phyloP scores from a whole-genome alignment of 179 eudicot genomes.

The Corrigiola litoralis region DNA sequence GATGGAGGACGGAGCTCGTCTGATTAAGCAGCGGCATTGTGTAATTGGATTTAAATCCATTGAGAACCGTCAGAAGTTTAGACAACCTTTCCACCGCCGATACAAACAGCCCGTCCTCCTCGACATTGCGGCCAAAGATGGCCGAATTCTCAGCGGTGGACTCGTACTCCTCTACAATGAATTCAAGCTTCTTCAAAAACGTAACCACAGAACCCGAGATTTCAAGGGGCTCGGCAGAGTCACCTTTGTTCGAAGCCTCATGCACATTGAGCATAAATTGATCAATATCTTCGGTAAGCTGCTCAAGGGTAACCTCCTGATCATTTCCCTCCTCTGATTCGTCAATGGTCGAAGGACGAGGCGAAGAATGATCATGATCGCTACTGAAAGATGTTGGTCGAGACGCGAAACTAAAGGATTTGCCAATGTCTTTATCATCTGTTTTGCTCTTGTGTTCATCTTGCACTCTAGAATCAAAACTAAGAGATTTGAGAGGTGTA shows the following conservation, averaged over 20 bases:
- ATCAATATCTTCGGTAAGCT: constrained; percentile 48
- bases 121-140: constrained; percentile 18
- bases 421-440: background rate
- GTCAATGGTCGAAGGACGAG: background rate
- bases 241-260: background rate
- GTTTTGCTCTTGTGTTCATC: constrained; percentile 17
- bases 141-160: constrained; percentile 21
- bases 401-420: constrained; percentile 30
- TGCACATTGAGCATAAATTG: constrained; percentile 32
- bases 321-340: constrained; percentile 10
- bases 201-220: constrained; percentile 37
- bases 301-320: constrained; percentile 24
- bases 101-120: constrained; percentile 30
- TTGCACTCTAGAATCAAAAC: constrained; percentile 22
- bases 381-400: constrained; percentile 1
- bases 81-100: constrained; percentile 34
- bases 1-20: constrained; percentile 47
- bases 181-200: constrained; percentile 47
- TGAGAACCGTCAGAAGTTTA: constrained; percentile 24
- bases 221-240: constrained; percentile 26
- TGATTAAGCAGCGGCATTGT: constrained; percentile 41
- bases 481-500: constrained; percentile 22
- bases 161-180: constrained; percentile 44
- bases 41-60: constrained; percentile 23
- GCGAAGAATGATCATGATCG: background rate